phyloP scores from a whole-genome alignment of 2,329 filamentous ascomycete genomes.

The Fusarium solani-melongenae region DNA sequence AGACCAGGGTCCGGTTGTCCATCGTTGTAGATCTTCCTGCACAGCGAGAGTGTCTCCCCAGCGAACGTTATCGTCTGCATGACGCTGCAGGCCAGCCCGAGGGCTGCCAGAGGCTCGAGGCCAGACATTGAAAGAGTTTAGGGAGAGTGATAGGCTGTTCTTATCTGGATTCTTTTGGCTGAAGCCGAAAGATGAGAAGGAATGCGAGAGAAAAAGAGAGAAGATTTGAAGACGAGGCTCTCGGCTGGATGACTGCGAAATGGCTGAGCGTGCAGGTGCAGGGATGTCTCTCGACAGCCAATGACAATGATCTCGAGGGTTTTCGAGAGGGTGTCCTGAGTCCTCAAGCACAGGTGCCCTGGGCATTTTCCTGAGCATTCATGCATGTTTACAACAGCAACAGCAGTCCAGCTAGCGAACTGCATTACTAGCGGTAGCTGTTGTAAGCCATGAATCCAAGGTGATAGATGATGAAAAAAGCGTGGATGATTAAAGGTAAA shows the following conservation, averaged over 20 bases:
- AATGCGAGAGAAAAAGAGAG: not conserved
- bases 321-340: not conserved
- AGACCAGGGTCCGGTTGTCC: not conserved
- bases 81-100: not conserved
- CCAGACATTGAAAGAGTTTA: not conserved
- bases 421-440: not conserved
- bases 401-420: not conserved
- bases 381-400: not conserved
- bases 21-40: not conserved
- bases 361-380: not conserved
- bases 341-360: not conserved
- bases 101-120: not conserved
- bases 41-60: not conserved
- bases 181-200: not conserved
- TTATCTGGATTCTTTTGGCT: not conserved
- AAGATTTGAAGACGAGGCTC: not conserved
- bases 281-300: not conserved
- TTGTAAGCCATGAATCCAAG: not conserved
- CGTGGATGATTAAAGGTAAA: not conserved
- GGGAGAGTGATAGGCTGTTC: fast-evolving
- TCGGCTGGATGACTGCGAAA: not conserved
- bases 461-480: not conserved
- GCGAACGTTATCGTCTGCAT: not conserved
- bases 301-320: not conserved
- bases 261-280: not conserved